phyloP scores from a whole-genome alignment of 176 grass and related monocot genomes.

The Carex myosuroides region DNA sequence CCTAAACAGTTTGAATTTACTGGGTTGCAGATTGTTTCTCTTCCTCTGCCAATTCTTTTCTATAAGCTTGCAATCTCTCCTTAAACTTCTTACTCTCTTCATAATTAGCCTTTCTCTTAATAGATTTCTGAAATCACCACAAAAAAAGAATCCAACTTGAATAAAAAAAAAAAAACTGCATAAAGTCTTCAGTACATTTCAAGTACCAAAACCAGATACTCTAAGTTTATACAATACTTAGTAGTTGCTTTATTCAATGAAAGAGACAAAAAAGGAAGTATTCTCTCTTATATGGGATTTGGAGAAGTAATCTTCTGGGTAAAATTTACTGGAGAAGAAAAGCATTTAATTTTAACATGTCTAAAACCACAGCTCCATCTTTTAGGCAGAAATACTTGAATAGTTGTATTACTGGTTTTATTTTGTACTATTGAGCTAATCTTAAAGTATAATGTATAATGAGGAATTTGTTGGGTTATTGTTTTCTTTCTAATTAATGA shows the following conservation, averaged over 20 bases:
- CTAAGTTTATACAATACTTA: background rate
- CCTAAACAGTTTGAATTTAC: conserved; percentile 3
- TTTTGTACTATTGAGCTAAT: background rate
- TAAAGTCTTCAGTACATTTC: background rate
- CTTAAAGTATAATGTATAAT: background rate
- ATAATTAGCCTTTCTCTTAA: conserved; percentile 82
- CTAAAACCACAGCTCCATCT: background rate
- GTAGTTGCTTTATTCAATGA: background rate
- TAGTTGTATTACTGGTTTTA: background rate
- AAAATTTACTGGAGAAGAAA: background rate
- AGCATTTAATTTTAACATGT: background rate
- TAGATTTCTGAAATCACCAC: conserved; percentile 56
- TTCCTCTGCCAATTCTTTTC: conserved; percentile 61
- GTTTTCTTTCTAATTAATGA: background rate
- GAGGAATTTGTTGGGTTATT: background rate
- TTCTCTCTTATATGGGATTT: background rate
- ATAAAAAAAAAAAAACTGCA: background rate
- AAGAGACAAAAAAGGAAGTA: background rate
- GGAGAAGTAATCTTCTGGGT: background rate
- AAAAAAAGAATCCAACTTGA: background rate
- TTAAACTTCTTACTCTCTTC: conserved; percentile 87
- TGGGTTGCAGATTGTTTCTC: conserved; percentile 22
- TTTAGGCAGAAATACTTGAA: background rate
- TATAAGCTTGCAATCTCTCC: conserved; percentile 71
- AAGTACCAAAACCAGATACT: background rate